These are phyloP conservation scores for Digitaria exilis DNA, from an alignment of 202 grass and related monocot species.

Conservation along the genomic window DNA sequence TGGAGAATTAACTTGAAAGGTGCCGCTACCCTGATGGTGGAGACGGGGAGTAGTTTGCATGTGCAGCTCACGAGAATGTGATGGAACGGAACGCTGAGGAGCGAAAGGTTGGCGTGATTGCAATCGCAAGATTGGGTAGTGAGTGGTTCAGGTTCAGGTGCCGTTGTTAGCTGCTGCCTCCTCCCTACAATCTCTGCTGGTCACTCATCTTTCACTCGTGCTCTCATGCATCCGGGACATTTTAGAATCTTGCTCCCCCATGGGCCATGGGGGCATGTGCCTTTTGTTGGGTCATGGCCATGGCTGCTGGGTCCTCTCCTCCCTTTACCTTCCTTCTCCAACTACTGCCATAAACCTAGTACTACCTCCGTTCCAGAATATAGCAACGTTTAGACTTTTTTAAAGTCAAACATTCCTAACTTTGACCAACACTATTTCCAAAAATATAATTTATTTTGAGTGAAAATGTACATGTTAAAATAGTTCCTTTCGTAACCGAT, in stretches of 20 bases:
- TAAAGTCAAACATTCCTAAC: no score
- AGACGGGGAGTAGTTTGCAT: constrained; percentile 13
- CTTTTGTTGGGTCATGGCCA: background rate
- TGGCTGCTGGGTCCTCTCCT: constrained; percentile 25
- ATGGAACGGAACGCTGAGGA: background rate
- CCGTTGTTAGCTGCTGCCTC: background rate
- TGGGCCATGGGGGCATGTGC: background rate
- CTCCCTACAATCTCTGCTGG: constrained; percentile 7
- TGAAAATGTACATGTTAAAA: no score
- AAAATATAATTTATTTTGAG: no score
- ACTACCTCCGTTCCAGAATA: no score
- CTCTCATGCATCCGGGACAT: constrained; percentile 13
- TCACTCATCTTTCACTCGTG: constrained; percentile 7
- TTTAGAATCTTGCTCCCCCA: constrained; percentile 36
- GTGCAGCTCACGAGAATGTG: constrained; percentile 32
- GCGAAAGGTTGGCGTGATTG: constrained; percentile 18
- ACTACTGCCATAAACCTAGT: constrained; percentile 44
- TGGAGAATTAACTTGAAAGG: background rate
- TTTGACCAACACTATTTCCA: no score
- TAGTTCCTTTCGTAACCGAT: no score
- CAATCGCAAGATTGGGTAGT: constrained; percentile 35
- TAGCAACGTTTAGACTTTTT: no score
- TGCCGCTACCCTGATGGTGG: background rate
- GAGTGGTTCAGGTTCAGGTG: constrained; percentile 32
- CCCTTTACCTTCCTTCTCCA: constrained; percentile 33